Evolutionary conservation across 805 yeast genomes (phyloP), one percentile per base, ranked within the genome.

Genomic region (Wickerhamiella nectarea): DNA sequence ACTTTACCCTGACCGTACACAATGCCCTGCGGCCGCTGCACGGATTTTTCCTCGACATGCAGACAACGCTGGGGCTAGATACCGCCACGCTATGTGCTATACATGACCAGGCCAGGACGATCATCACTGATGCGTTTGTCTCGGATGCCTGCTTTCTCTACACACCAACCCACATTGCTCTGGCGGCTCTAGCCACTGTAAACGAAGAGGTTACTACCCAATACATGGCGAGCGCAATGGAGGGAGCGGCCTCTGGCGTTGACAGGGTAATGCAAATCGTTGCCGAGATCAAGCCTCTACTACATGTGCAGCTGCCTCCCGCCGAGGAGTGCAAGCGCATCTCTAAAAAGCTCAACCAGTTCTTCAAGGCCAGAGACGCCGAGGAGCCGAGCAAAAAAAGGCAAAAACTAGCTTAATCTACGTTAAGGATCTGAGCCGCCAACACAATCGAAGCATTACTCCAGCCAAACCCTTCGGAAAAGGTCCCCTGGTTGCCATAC

Each of bases 401-500:
- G 10, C 42, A 39, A 21, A 31, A 31, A 18, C 14, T 39, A n/a
- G 15, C 31, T n/a, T 28, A 28, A 28, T 28, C n/a, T 21, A 21
- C 8, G n/a, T 21, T 21, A 21, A 21, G 24, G 24, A 21, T 5
- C 5, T 21, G 5, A 8, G 24, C 24, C 24, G 36, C 42, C 15
- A 39, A 18, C 2, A 31, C 18, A 15, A 74, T 86, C 53, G 91
- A 77, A 5, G 97, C 80, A 64, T 89, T 89, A 41, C 89, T 95
- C 98, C 98, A 89, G 1, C 97, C 98, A 61, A 89, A 89, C 1
- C 98, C 98, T 63, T 91, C 96, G 6, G 81, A 78, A 0, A 94
- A 94, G 34, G 82, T 95, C 8, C 98, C 98, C 62, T 91, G 97
- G 59, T 89, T 89, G 18, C 98, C 98, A 61, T 89, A 89, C 59